Evolutionary conservation across 1,284 basidiomycete genomes (phyloP).

Genomic region (Pseudozyma flocculosa): DNA sequence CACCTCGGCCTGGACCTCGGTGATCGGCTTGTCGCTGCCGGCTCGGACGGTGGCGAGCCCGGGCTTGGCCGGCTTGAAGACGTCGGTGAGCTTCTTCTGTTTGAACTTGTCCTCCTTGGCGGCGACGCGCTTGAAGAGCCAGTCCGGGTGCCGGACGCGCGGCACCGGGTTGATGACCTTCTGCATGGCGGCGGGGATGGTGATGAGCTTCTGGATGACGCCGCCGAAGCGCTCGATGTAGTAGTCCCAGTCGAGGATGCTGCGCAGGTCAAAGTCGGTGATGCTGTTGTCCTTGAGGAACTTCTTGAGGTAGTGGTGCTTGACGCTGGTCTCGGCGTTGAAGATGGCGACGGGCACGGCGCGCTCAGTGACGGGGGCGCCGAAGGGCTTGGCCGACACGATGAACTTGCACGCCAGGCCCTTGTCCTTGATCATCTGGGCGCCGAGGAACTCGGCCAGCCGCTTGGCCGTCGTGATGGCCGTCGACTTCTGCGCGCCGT

Average conservation of each 20-base stretch:
- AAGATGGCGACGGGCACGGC: slow-evolving; percentile 99
- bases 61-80: slow-evolving; percentile 68
- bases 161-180: slow-evolving; percentile 95
- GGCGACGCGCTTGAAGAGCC: slow-evolving; percentile 88
- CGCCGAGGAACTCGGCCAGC: slow-evolving; percentile 93
- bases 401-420: slow-evolving; percentile 98
- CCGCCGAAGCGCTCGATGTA: slow-evolving; percentile 97
- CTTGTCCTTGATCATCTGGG: slow-evolving; percentile 99
- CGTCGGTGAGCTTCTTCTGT: slow-evolving; percentile 95
- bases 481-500: slow-evolving; percentile 93
- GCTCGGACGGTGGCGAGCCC: slow-evolving; percentile 14
- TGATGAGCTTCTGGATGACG: slow-evolving; percentile 98
- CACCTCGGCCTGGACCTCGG: slow-evolving; percentile 1
- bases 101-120: slow-evolving; percentile 93
- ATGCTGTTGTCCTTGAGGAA: slow-evolving; percentile 94
- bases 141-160: slow-evolving; percentile 93
- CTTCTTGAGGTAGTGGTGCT: slow-evolving; percentile 85
- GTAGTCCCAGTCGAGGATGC: slow-evolving; percentile 96
- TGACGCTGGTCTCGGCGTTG: slow-evolving; percentile 87
- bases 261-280: slow-evolving; percentile 84
- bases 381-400: slow-evolving; percentile 89
- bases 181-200: slow-evolving; percentile 98
- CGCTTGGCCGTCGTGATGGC: slow-evolving; percentile 95
- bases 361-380: slow-evolving; percentile 93
- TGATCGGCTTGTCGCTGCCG: slow-evolving; percentile 21